Evolutionary conservation across 441 rosid genomes (phyloP), one percentile per base, ranked within the genome.

Genomic region (Populus hybrid): DNA sequence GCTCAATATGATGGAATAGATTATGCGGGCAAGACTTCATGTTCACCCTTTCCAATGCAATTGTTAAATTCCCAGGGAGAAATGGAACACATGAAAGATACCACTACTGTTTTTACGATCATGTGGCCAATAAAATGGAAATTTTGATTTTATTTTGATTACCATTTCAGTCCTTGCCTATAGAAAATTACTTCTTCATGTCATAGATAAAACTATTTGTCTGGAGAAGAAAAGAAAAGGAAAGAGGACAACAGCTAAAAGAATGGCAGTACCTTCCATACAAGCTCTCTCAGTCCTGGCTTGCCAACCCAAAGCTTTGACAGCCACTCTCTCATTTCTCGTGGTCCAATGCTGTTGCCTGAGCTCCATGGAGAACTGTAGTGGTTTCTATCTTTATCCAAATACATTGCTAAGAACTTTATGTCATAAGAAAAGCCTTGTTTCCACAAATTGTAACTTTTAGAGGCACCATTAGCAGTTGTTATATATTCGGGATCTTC

Each of bases 271-370:
- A 95, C 99, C 98, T 95, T 95, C 99, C 99, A 95, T 80, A 91
- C 79, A 46, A 92, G 89, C n/a, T 86, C 87, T 84, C 99, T 88
- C 88, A 89, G 84, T 84, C 77, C 97, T 46, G 98, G 95, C 79
- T 90, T 95, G 57, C 81, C 76, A 79, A 81, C 75, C 99, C 99
- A 95, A 76, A 95, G 98, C 84, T 85, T 92, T 73, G 78, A 88
- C 77, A 95, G 79, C 99, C 99, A 95, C 34, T 86, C 91, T 76
- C 99, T 92, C 97, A 91, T 90, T 88, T 95, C 98, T 83, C 99
- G 89, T 70, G 90, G 98, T 76, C 98, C 99, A 19, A 94, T 91
- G 84, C 95, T 89, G 81, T 92, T 94, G 57, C 97, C 93, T 59
- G 89, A 79, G 85, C 90, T 89, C 99, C 99, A 95, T 65, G 93